phyloP scores from a whole-genome alignment of 441 rosid species.

The Corymbia calophylla region DNA sequence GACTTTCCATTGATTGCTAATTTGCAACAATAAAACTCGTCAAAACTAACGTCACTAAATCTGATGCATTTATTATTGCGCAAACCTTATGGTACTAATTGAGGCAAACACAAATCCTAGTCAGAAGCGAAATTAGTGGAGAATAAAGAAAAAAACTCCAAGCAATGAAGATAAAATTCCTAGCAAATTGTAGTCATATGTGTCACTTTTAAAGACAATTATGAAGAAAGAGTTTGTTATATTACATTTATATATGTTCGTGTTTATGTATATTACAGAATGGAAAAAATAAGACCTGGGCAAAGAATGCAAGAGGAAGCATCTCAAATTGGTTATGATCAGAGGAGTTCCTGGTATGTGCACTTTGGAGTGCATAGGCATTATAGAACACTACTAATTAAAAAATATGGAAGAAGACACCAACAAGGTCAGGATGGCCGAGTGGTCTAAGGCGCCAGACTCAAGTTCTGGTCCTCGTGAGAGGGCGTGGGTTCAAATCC shows the following conservation, averaged over 20 bases:
- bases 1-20: not conserved
- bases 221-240: not conserved
- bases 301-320: not conserved
- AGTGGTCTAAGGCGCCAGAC: constrained; percentile 98
- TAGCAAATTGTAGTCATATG: not conserved
- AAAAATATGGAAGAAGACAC: rapidly evolving
- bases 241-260: not conserved
- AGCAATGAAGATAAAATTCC: not conserved
- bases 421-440: constrained; percentile 69
- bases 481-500: constrained; percentile 94
- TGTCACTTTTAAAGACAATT: not conserved
- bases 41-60: not conserved
- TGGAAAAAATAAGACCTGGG: too few relatives aligned
- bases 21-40: not conserved
- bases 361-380: not conserved
- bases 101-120: not conserved
- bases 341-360: not conserved
- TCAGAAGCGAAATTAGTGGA: not conserved
- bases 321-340: not conserved
- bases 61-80: not conserved
- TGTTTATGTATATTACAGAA: not conserved
- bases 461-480: constrained; percentile 86
- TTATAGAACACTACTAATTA: not conserved
- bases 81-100: not conserved
- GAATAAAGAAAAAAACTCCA: not conserved